phyloP scores from a whole-genome alignment of 225 moss, liverwort and hornwort species.

The Sphagnum tenellum region DNA sequence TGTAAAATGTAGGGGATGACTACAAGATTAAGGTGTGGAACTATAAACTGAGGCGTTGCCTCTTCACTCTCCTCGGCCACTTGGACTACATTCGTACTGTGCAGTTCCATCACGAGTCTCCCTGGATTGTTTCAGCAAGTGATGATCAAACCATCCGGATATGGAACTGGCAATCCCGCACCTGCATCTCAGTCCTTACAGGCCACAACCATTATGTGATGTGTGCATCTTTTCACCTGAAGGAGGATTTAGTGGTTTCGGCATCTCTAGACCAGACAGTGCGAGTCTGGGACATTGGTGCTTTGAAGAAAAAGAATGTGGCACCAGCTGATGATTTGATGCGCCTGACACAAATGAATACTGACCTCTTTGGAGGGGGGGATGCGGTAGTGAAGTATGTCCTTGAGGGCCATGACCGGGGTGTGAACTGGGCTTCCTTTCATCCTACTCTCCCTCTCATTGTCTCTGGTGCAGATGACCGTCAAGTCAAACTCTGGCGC shows the following conservation, averaged over 20 bases:
- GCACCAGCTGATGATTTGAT: constrained; percentile 49
- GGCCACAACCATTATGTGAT: constrained; percentile 56
- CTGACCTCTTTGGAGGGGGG: constrained; percentile 50
- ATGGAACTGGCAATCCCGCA: constrained; percentile 60
- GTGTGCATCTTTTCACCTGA: constrained; percentile 51
- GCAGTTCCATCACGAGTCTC: constrained; percentile 53
- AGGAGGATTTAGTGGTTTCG: constrained; percentile 50
- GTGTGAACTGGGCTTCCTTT: constrained; percentile 51
- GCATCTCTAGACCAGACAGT: constrained; percentile 52
- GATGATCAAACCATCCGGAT: constrained; percentile 57
- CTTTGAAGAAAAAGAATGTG: constrained; percentile 47
- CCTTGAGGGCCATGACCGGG: constrained; percentile 47
- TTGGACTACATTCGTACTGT: constrained; percentile 53
- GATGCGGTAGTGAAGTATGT: constrained; percentile 58
- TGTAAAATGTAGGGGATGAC: constrained; percentile 30
- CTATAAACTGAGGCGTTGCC: constrained; percentile 46
- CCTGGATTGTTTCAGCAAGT: constrained; percentile 53
- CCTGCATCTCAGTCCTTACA: constrained; percentile 52
- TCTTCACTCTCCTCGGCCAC: constrained; percentile 45
- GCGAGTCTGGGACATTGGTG: constrained; percentile 51
- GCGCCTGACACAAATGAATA: constrained; percentile 50
- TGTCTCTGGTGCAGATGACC: constrained; percentile 50
- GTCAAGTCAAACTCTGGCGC: constrained; percentile 50
- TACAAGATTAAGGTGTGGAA: constrained; percentile 63
- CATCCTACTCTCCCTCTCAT: constrained; percentile 48